Base-by-base conservation (phyloP, 1,284 basidiomycete species). In the Cutaneotrichosporon mucoides region DNA sequence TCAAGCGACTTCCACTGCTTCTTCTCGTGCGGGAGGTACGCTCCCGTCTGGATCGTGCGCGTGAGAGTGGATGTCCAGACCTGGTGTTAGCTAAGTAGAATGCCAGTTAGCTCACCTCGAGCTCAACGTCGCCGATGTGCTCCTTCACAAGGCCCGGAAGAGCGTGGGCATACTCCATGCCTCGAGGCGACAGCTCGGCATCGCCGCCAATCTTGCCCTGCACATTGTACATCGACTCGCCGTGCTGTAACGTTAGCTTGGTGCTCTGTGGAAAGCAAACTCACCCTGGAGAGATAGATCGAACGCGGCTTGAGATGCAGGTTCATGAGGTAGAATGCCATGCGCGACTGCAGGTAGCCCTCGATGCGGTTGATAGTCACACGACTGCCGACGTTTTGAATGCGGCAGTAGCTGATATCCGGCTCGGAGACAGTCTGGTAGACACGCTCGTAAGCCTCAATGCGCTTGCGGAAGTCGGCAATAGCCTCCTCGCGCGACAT, bases 281-380 rank as follows among this genome's bases (percentile, higher is more conserved):
- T 70, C 71, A 94, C 92, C 68, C 96, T 81, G 7, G 96, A 97
- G 67, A 99, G 86, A 78, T 94, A 99, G 68, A 99, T 98, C 75
- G 89, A 92, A 62, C 96, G 83, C 11, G 96, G 95, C 70, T 97
- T 96, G 64, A 99, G 81, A 75, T 99, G 96, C 68, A 98, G 78
- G 78, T 99, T 99, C 94, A 97, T 98, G 60, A 99, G 82, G 78
- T 96, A 99, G 79, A 97, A 99, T 4, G 92, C 95, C 66, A 99
- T 95, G 41, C 96, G 87, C 81, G 90, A 92, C 74, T 96, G 92
- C 61, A 99, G 80, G 73, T 99, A 99, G 16, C 94, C 92, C 68
- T 92, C 84, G 55, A 94, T 93, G 65, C 86, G 84, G 66, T 87
- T 89, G 62, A 93, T 84, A 1, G 86, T 87, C 49, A 92, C 92